Conservation (phyloP, 805 yeast genomes). For the Nakazawaea ishiwadae region DNA sequence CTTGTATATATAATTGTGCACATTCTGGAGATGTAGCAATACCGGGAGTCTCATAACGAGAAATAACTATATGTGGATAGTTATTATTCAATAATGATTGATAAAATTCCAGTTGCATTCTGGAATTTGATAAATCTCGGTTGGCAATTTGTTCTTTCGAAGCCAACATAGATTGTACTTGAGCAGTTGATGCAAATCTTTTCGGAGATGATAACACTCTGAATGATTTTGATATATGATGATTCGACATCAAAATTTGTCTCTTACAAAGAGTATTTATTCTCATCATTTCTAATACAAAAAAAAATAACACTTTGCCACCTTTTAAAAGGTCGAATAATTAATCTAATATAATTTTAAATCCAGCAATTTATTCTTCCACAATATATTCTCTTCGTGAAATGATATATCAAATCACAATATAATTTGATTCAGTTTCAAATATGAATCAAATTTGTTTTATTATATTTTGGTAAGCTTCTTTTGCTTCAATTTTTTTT, state of each 20-base stretch:
- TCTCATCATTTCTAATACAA: neutral
- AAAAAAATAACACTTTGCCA: too few relatives aligned
- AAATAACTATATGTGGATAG: slow-evolving; percentile 95
- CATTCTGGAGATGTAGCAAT: slow-evolving; percentile 81
- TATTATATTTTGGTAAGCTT: too few relatives aligned
- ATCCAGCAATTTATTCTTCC: too few relatives aligned
- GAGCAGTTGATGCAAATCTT: slow-evolving; percentile 27
- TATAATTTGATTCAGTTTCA: too few relatives aligned
- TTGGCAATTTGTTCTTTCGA: slow-evolving; percentile 85
- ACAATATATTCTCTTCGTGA: too few relatives aligned
- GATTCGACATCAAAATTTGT: neutral
- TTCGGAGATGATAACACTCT: neutral
- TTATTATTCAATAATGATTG: slow-evolving; percentile 65
- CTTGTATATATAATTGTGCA: slow-evolving; percentile 72
- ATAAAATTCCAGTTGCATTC: slow-evolving; percentile 80
- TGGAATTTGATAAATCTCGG: slow-evolving; percentile 60
- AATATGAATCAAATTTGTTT: too few relatives aligned
- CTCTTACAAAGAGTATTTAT: neutral
- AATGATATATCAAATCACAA: too few relatives aligned
- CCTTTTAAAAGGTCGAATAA: neutral
- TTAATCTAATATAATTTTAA: too few relatives aligned
- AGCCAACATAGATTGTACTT: slow-evolving; percentile 36
- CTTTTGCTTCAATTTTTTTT: too few relatives aligned
- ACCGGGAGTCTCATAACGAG: slow-evolving; percentile 92
- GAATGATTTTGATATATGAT: too few relatives aligned